Conservation (phyloP, 2,329 filamentous ascomycete genomes). For the Blastomyces gilchristii region DNA sequence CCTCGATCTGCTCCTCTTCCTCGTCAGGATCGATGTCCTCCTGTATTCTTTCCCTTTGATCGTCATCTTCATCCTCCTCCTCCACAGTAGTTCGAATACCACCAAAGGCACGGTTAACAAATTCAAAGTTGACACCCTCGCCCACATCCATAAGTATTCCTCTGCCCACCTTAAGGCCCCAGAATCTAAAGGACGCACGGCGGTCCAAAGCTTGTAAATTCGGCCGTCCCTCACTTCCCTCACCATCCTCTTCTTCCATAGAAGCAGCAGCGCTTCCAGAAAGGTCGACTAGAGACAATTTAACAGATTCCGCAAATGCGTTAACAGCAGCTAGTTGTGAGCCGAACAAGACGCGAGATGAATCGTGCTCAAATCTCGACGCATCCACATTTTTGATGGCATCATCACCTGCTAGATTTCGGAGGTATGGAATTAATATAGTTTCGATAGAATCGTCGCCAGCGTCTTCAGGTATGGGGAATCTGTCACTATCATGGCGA, state of each 20-base stretch:
- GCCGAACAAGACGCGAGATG: constrained; percentile 42
- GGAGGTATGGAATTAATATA: constrained; percentile 49
- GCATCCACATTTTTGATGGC: constrained; percentile 48
- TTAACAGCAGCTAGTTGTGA: constrained; percentile 47
- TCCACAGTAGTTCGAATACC: constrained; percentile 42
- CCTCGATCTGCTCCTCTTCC: constrained; percentile 36
- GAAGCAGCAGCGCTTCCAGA: constrained; percentile 29
- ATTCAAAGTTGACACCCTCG: constrained; percentile 46
- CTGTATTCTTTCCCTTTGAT: constrained; percentile 37
- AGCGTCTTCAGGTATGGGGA: constrained; percentile 44
- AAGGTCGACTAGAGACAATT: constrained; percentile 43
- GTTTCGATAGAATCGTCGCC: constrained; percentile 46
- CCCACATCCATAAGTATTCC: constrained; percentile 49
- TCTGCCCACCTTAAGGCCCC: constrained; percentile 50
- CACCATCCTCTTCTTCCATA: constrained; percentile 14
- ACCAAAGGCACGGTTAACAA: constrained; percentile 52
- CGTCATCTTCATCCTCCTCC: constrained; percentile 26
- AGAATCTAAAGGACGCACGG: constrained; percentile 38
- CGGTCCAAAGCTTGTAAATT: constrained; percentile 27
- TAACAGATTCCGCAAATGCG: constrained; percentile 46
- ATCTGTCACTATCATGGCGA: constrained; percentile 35
- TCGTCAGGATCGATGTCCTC: constrained; percentile 39
- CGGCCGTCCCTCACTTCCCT: constrained; percentile 12
- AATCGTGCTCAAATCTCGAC: constrained; percentile 49
- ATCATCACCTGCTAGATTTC: constrained; percentile 41